phyloP scores from a whole-genome alignment of 2,329 filamentous ascomycete genomes.

The Diaporthe citriasiana region DNA sequence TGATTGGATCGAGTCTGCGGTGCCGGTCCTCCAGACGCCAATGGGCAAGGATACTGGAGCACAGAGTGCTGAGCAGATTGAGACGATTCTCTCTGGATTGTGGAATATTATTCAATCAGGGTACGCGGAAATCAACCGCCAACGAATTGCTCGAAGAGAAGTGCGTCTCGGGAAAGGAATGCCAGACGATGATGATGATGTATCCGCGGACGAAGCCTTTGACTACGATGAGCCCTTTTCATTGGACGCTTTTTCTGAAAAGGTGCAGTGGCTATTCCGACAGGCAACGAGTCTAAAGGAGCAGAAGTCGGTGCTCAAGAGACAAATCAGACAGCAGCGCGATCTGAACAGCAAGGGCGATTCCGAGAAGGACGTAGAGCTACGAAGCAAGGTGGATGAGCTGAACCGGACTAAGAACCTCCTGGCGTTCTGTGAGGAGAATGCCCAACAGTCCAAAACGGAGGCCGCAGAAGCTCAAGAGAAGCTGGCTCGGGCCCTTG shows the following conservation, averaged over 20 bases:
- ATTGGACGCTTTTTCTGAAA: conserved; percentile 80
- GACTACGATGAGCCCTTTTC: conserved; percentile 75
- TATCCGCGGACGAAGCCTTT: conserved; percentile 73
- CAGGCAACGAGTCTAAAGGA: conserved; percentile 85
- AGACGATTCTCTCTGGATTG: conserved; percentile 65
- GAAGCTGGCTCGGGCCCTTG: conserved; percentile 63
- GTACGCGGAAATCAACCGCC: conserved; percentile 68
- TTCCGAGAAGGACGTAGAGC: conserved; percentile 74
- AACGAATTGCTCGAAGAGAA: conserved; percentile 67
- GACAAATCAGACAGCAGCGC: conserved; percentile 95
- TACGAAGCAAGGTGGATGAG: conserved; percentile 71
- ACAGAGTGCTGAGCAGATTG: conserved; percentile 68
- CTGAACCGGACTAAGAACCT: conserved; percentile 58
- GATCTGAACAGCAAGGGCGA: conserved; percentile 93
- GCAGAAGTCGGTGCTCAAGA: conserved; percentile 89
- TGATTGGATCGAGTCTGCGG: conserved; percentile 74
- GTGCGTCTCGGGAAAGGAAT: conserved; percentile 69
- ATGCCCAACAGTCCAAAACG: conserved; percentile 37
- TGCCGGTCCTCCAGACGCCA: conserved; percentile 64
- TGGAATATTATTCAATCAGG: conserved; percentile 72
- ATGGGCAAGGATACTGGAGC: conserved; percentile 54
- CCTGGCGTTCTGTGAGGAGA: conserved; percentile 51
- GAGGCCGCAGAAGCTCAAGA: conserved; percentile 57
- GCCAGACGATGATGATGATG: conserved; percentile 68
- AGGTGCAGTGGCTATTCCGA: conserved; percentile 83